These are phyloP conservation scores for Mrakia frigida DNA, from an alignment of 768 basidiomycete species.

Conservation along the genomic window DNA sequence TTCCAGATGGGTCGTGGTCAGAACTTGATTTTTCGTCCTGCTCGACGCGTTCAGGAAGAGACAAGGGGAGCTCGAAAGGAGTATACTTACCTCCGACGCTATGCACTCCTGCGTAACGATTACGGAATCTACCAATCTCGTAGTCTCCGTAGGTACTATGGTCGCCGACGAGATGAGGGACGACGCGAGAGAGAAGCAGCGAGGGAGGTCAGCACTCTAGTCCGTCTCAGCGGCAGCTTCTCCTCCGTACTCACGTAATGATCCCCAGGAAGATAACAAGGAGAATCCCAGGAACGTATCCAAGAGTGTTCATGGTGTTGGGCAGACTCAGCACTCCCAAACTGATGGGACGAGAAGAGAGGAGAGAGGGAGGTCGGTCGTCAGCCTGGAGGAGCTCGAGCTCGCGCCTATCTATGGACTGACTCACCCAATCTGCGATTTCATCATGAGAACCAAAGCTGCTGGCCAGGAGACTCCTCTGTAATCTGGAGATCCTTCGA, in stretches of 20 bases:
- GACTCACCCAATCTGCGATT: conserved; percentile 27
- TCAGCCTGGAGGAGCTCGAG: not conserved
- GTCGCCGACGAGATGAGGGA: not conserved
- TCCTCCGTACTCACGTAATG: not conserved
- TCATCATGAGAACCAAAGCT: conserved; percentile 17
- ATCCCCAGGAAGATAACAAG: conserved; percentile 13
- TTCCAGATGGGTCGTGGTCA: not conserved
- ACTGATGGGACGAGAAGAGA: not conserved
- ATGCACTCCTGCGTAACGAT: not conserved
- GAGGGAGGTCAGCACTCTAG: too few relatives aligned
- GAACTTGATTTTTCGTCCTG: too few relatives aligned
- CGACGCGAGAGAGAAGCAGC: not conserved
- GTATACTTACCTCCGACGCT: not conserved
- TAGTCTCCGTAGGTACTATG: conserved; percentile 16
- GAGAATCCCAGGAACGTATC: conserved; percentile 2
- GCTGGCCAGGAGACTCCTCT: conserved; percentile 15
- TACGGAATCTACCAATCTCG: conserved; percentile 7
- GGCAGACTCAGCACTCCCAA: conserved; percentile 1
- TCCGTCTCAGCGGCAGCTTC: not conserved
- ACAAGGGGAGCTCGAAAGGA: not conserved
- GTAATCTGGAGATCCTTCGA: conserved; percentile 25
- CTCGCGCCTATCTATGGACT: not conserved
- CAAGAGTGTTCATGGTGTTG: not conserved
- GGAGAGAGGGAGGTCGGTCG: not conserved
- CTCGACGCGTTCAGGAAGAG: too few relatives aligned